Evolutionary conservation across 306 rosid species (phyloP).

Genomic region (Parietaria judaica): DNA sequence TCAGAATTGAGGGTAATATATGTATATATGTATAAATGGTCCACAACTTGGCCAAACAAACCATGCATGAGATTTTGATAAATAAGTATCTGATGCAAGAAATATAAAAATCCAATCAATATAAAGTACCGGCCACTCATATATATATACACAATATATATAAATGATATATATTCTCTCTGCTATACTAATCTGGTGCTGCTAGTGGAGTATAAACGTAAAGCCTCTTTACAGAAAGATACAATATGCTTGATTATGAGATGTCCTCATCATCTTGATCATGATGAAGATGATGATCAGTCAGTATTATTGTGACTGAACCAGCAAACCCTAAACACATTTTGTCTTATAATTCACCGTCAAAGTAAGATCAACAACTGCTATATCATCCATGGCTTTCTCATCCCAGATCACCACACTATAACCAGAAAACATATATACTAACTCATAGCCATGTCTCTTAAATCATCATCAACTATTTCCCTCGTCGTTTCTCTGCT

Average conservation of each 20-base stretch:
- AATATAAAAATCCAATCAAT: constrained; percentile 5
- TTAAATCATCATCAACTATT: background rate
- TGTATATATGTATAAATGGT: background rate
- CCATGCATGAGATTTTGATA: background rate
- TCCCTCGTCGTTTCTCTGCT: constrained; percentile 22
- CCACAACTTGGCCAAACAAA: constrained; percentile 3
- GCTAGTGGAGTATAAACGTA: constrained; percentile 66
- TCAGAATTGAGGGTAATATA: background rate
- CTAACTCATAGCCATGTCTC: background rate
- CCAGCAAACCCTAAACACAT: constrained; percentile 15
- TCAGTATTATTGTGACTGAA: constrained; percentile 20
- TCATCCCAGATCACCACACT: constrained; percentile 1
- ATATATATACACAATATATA: background rate
- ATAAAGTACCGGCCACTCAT: constrained; percentile 29
- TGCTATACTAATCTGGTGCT: constrained; percentile 30
- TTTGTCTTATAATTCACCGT: constrained; percentile 16
- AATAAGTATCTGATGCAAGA: constrained; percentile 26
- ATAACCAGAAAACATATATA: constrained; percentile 1
- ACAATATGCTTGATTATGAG: constrained; percentile 9
- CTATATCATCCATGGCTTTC: background rate
- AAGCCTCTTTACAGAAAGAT: constrained; percentile 64
- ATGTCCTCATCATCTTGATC: constrained; percentile 2
- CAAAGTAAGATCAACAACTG: constrained; percentile 3
- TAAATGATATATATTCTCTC: constrained; percentile 22
- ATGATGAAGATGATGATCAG: background rate